Conservation (phyloP, 2,329 filamentous ascomycete species). For the Onygenales sp. region DNA sequence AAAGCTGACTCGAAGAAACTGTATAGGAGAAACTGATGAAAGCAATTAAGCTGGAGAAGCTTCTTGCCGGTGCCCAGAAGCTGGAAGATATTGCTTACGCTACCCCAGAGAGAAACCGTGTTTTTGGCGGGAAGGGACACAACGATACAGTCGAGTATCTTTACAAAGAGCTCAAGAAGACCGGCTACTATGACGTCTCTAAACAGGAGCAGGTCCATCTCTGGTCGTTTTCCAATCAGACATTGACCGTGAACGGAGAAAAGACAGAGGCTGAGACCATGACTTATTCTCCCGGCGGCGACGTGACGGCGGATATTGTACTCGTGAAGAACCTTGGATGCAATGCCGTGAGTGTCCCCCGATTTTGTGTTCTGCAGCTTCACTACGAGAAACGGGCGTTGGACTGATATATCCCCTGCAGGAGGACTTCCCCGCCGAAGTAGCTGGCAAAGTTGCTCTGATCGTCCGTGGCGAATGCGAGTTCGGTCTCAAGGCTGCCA, state of each 20-base stretch:
- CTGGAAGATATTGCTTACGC: conserved; percentile 15
- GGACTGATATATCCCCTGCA: not conserved
- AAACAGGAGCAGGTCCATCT: conserved; percentile 12
- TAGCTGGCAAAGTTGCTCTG: conserved; percentile 58
- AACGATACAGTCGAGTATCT: conserved; percentile 12
- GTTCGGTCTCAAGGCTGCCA: conserved; percentile 61
- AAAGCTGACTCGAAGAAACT: too few relatives aligned
- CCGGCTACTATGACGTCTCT: conserved; percentile 11
- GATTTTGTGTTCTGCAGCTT: not conserved
- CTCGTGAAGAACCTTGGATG: conserved; percentile 57
- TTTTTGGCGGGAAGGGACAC: conserved; percentile 15
- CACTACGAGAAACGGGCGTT: not conserved
- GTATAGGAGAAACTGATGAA: conserved; percentile 13
- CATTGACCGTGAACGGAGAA: conserved; percentile 9
- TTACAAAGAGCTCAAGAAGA: conserved; percentile 9
- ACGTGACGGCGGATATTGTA: conserved; percentile 32
- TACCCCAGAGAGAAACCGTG: conserved; percentile 15
- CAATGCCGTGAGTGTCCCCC: conserved; percentile 24
- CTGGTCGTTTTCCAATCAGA: conserved; percentile 8
- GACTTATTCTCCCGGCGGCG: conserved; percentile 11
- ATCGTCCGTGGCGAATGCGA: conserved; percentile 60
- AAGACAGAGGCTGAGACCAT: conserved; percentile 6
- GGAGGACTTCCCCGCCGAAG: conserved; percentile 52
- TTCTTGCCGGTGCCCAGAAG: conserved; percentile 12
- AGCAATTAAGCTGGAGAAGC: conserved; percentile 14